Percentiles rank a stretch among this genome's conserved stretches.
Conservation (phyloP, 2,329 filamentous ascomycete genomes). For the Cryoendolithus antarcticus region DNA sequence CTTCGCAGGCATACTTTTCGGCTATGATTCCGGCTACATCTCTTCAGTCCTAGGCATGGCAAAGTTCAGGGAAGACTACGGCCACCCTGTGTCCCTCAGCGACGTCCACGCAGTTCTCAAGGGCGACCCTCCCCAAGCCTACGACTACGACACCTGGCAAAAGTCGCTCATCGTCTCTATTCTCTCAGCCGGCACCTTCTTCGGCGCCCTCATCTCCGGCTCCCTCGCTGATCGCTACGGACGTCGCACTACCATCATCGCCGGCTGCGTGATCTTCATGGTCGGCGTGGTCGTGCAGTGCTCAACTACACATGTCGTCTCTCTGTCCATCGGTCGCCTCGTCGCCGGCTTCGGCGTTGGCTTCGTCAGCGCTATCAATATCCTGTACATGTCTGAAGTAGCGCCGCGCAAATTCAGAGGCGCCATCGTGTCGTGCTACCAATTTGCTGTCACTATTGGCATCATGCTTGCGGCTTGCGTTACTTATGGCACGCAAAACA, state of each 20-base stretch:
- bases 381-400: conserved; percentile 32
- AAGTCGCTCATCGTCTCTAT: conserved; percentile 59
- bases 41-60: conserved; percentile 38
- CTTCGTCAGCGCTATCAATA: conserved; percentile 52
- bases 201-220: conserved; percentile 49
- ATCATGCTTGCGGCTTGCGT: conserved; percentile 64
- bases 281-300: conserved; percentile 46
- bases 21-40: conserved; percentile 47
- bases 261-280: conserved; percentile 49
- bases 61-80: conserved; percentile 32
- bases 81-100: conserved; percentile 9
- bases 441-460: conserved; percentile 73
- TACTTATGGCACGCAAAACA: conserved; percentile 57
- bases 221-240: conserved; percentile 54
- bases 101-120: conserved; percentile 5
- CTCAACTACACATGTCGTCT: conserved; percentile 45
- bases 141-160: conserved; percentile 19
- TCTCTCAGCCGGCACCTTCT: conserved; percentile 64
- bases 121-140: conserved; percentile 10
- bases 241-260: conserved; percentile 52
- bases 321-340: conserved; percentile 60
- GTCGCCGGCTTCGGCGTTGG: conserved; percentile 65
- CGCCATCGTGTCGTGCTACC: conserved; percentile 66
- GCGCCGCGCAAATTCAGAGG: conserved; percentile 58
- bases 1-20: conserved; percentile 50